A percentile compares a stretch with the other conserved stretches of the same genome.
Conservation (phyloP, 1,139 yeast genomes). For the Arxiozyma slooffiae region DNA sequence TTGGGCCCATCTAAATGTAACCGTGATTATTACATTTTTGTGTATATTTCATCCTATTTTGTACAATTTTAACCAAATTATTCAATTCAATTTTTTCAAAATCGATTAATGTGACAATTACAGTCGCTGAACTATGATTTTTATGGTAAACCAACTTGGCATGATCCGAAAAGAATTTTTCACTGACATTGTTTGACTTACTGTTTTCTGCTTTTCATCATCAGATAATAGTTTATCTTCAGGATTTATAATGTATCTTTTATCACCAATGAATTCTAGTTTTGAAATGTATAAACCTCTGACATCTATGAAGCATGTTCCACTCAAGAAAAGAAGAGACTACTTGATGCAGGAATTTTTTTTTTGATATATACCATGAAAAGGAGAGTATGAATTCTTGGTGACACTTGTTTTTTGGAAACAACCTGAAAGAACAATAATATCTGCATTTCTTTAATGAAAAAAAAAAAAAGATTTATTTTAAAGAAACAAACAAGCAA, state of each 20-base stretch:
- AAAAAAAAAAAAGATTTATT: too few relatives aligned
- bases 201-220: conserved; percentile 34
- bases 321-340: conserved; percentile 54
- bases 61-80: conserved; percentile 56
- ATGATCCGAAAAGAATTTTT: conserved; percentile 50
- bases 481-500: too few relatives aligned
- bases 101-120: conserved; percentile 75
- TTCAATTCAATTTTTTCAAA: conserved; percentile 55
- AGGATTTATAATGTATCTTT: conserved; percentile 38
- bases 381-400: conserved; percentile 18
- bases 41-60: conserved; percentile 76
- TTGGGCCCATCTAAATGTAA: conserved; percentile 71
- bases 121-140: conserved; percentile 50
- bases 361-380: conserved; percentile 35
- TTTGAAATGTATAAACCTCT: conserved; percentile 41
- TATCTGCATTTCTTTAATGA: too few relatives aligned
- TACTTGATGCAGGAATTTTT: conserved; percentile 42
- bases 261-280: conserved; percentile 35
- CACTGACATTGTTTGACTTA: conserved; percentile 36
- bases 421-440: background rate
- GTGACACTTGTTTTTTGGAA: background rate
- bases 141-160: conserved; percentile 49
- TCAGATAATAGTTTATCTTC: conserved; percentile 38
- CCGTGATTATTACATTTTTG: conserved; percentile 64
- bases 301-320: conserved; percentile 56